Conservation (phyloP, 345 rosid species). For the Lumnitzera littorea region DNA sequence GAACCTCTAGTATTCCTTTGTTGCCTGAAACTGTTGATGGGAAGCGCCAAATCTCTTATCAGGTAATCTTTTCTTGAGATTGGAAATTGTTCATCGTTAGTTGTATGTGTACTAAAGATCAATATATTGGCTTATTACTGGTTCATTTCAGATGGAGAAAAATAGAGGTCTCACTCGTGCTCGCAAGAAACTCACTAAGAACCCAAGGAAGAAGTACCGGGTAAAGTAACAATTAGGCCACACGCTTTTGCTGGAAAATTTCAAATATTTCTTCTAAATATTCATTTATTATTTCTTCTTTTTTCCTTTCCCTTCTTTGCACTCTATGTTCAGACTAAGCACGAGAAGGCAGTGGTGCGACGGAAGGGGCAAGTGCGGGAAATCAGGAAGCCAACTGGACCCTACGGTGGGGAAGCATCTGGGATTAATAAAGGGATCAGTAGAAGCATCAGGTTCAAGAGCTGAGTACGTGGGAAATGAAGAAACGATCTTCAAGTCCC, state of each 20-base stretch:
- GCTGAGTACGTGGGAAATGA: conserved; percentile 5
- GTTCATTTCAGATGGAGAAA: conserved; percentile 38
- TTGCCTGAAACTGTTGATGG: conserved; percentile 61
- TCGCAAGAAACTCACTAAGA: conserved; percentile 53
- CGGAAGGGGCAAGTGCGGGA: conserved; percentile 58
- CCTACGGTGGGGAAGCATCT: conserved; percentile 59
- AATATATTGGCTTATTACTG: neutral
- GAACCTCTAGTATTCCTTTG: conserved; percentile 25
- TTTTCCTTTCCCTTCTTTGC: neutral
- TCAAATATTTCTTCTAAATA: conserved; percentile 1
- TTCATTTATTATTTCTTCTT: neutral
- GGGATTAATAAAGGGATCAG: conserved; percentile 68
- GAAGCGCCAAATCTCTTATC: conserved; percentile 43
- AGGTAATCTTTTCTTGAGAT: conserved; percentile 30
- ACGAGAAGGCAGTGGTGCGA: conserved; percentile 26
- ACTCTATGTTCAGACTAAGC: conserved; percentile 34
- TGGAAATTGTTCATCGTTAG: neutral
- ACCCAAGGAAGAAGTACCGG: conserved; percentile 85
- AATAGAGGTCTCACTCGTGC: conserved; percentile 69
- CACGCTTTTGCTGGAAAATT: neutral
- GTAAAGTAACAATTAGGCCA: conserved; percentile 18
- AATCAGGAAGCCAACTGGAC: conserved; percentile 39
- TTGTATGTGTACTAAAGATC: neutral
- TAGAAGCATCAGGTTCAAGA: conserved; percentile 51
- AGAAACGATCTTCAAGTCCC: too few relatives aligned